Evolutionary conservation across 1,139 yeast species (phyloP), one percentile per base, ranked within the genome.

Genomic region (Scheffersomyces stambukii): DNA sequence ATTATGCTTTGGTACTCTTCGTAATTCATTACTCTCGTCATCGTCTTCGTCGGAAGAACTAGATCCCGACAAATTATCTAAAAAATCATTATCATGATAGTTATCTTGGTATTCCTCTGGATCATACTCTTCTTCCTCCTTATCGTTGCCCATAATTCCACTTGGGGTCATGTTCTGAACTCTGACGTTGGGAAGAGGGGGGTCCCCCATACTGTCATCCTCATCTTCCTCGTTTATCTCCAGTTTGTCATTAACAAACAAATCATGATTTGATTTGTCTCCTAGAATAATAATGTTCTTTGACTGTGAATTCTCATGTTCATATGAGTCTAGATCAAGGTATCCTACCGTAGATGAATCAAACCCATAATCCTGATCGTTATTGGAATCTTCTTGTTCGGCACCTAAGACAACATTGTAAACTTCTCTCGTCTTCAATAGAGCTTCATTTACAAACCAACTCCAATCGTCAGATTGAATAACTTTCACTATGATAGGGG

Each of bases 321-420:
- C n/a, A n/a, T n/a, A n/a, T n/a, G n/a, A n/a, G 21, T 57, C 65
- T 29, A 57, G 50, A 34, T 64, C 70, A 19, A 58, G 50, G 32
- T 52, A 53, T 6, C 65, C 66, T n/a, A 57, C 61, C 2, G 58
- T 45, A 6, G 59, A 52, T 10, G 63, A 45, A 29, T 59, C 66
- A 38, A 57, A 59, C 3, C 59, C 64, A 36, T 40, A 48, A 4
- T 42, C 36, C 18, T 16, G 8, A 8, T 8, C 18, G 6, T 37
- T 43, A 13, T 40, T 46, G 7, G 45, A 26, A 11, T 14, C 32
- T 5, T 21, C 26, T 4, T 30, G 32, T 5, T 33, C 43, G 3
- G 67, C 61, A 1, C 75, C 75, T 19, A 67, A 46, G 1, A 68
- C 70, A 6, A 62, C 71, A 39, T 67, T 68, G 33, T 68, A 68